Percentiles rank a stretch among this genome's conserved stretches.
Evolutionary conservation across 176 grass and related monocot genomes (phyloP).

Genomic region (Dendrocalamus sinicus): DNA sequence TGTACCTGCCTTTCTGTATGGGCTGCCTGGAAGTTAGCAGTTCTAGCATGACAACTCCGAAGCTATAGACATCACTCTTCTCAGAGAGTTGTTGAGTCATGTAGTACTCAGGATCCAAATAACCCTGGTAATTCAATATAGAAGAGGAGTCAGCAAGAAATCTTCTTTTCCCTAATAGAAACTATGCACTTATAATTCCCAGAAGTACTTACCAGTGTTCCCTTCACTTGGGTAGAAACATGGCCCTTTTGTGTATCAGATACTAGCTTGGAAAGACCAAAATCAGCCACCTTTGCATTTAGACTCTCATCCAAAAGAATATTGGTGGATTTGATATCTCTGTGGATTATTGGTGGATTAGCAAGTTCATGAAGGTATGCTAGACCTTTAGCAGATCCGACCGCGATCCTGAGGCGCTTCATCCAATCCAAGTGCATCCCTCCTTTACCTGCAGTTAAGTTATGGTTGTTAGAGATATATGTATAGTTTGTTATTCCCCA

Average conservation of each 20-base stretch:
- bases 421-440: constrained; percentile 56
- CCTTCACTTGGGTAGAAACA: constrained; percentile 83
- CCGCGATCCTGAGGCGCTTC: constrained; percentile 56
- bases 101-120: constrained; percentile 84
- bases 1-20: constrained; percentile 67
- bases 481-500: too few relatives aligned
- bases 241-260: constrained; percentile 67
- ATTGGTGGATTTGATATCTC: constrained; percentile 80
- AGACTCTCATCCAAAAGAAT: constrained; percentile 72
- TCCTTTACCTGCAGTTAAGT: constrained; percentile 54
- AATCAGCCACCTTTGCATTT: constrained; percentile 79
- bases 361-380: constrained; percentile 83
- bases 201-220: constrained; percentile 67
- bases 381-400: constrained; percentile 69
- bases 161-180: neutral
- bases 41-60: constrained; percentile 74
- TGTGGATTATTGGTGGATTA: constrained; percentile 77
- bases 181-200: neutral
- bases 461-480: constrained; percentile 35
- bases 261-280: constrained; percentile 75
- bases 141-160: constrained; percentile 33
- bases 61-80: constrained; percentile 80
- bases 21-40: constrained; percentile 67
- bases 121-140: constrained; percentile 55
- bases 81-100: constrained; percentile 83